Conservation (phyloP, 192 early-diverging fungal species). For the Podila horticola region DNA sequence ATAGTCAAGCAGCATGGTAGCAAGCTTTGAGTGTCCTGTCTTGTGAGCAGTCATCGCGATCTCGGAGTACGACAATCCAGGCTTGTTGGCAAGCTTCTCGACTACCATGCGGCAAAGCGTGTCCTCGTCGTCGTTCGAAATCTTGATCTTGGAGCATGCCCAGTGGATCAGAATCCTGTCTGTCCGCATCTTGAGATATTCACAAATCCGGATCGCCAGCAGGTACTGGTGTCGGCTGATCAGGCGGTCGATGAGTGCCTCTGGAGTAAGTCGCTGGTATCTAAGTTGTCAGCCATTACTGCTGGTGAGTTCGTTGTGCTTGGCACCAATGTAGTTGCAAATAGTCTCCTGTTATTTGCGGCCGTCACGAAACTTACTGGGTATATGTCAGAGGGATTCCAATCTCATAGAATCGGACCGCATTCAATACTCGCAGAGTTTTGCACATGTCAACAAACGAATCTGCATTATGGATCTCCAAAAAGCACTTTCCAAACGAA, state of each 20-base stretch:
- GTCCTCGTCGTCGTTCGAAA: slow-evolving; percentile 88
- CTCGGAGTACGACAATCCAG: slow-evolving; percentile 88
- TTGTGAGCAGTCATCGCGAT: slow-evolving; percentile 92
- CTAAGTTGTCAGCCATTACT: slow-evolving; percentile 42
- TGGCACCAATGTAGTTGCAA: neutral
- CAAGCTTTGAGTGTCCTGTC: slow-evolving; percentile 84
- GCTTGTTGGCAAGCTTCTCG: slow-evolving; percentile 77
- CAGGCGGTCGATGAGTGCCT: slow-evolving; percentile 84
- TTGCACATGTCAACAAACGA: slow-evolving; percentile 91
- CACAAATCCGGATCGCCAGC: slow-evolving; percentile 88
- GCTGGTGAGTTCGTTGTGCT: neutral
- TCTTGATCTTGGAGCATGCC: slow-evolving; percentile 96
- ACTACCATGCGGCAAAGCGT: slow-evolving; percentile 82
- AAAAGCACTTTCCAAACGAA: slow-evolving; percentile 92
- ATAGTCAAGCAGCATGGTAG: slow-evolving; percentile 90
- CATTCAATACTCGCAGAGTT: slow-evolving; percentile 88
- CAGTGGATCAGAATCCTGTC: slow-evolving; percentile 93
- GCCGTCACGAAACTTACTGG: slow-evolving; percentile 67
- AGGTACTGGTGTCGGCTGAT: slow-evolving; percentile 85
- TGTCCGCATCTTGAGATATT: slow-evolving; percentile 80
- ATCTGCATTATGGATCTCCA: slow-evolving; percentile 87
- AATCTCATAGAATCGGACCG: slow-evolving; percentile 82
- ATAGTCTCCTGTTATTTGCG: neutral
- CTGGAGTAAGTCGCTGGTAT: slow-evolving; percentile 78
- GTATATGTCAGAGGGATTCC: slow-evolving; percentile 90